These are phyloP conservation scores for Thraustochytrium striatum DNA, from an alignment of 352 stramenopile species.

Conservation along the genomic window DNA sequence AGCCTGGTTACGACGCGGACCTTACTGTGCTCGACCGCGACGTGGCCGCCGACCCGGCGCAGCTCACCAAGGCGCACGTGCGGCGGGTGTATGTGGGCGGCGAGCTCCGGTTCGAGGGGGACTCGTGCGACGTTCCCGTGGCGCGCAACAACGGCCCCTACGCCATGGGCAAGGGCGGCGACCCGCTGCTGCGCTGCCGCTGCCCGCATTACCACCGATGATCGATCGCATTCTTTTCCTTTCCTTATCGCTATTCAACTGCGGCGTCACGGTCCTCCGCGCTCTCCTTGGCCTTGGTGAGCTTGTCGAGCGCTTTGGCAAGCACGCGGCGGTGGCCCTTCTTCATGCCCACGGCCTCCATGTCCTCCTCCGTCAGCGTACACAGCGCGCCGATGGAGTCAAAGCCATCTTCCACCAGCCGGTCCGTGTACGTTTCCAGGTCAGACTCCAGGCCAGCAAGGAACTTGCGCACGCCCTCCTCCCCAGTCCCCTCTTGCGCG, in stretches of 20 bases:
- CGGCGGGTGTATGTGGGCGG: slow-evolving; percentile 7
- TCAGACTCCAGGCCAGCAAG: background rate
- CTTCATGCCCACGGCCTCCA: slow-evolving; percentile 12
- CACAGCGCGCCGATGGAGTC: slow-evolving; percentile 19
- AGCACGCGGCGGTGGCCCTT: slow-evolving; percentile 40
- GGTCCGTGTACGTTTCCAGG: slow-evolving; percentile 7
- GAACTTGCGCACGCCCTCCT: slow-evolving; percentile 16
- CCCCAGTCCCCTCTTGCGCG: too few relatives aligned
- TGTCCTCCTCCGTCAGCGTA: slow-evolving; percentile 15
- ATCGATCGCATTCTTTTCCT: background rate
- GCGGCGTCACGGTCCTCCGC: background rate
- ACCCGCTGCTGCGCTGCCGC: background rate
- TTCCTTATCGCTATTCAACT: background rate
- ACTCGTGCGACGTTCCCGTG: background rate
- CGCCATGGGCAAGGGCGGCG: background rate
- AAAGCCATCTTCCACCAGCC: slow-evolving; percentile 38
- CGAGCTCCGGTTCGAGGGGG: background rate
- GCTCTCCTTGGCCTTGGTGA: background rate
- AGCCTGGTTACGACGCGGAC: slow-evolving; percentile 51
- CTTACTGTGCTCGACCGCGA: slow-evolving; percentile 19
- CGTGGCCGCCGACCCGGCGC: slow-evolving; percentile 1
- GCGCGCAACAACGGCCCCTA: background rate
- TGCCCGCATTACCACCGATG: slow-evolving; percentile 5
- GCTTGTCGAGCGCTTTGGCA: slow-evolving; percentile 2
- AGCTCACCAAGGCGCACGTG: background rate